Percentiles rank a stretch among this genome's conserved stretches.
These are phyloP conservation scores for Calonectria montana DNA, from an alignment of 2,329 filamentous ascomycete genomes.

Conservation along the genomic window DNA sequence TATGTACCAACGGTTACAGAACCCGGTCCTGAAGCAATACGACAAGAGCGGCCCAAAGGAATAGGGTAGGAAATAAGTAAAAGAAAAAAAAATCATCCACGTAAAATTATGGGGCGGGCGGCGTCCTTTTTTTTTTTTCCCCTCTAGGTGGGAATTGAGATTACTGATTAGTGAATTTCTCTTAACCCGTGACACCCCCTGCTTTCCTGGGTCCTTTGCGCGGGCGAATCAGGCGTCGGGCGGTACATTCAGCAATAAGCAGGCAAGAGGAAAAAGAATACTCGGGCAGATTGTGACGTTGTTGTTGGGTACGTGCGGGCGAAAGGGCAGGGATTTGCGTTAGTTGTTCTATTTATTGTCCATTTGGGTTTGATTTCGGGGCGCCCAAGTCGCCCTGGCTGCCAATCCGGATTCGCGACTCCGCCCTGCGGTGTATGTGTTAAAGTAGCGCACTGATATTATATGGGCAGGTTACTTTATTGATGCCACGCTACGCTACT, in stretches of 20 bases:
- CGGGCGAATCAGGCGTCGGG: background rate
- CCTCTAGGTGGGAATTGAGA: background rate
- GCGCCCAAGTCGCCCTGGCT: background rate
- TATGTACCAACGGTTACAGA: background rate
- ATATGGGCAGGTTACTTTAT: background rate
- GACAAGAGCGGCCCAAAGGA: background rate
- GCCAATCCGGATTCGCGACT: slow-evolving; percentile 10
- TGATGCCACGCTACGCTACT: slow-evolving; percentile 1
- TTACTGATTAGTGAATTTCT: slow-evolving; percentile 22
- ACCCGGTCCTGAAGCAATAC: background rate
- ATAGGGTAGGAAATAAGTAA: background rate
- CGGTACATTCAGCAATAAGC: background rate
- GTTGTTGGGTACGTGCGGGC: background rate
- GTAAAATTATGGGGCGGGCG: slow-evolving; percentile 6
- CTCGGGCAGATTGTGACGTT: background rate
- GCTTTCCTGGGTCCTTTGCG: background rate
- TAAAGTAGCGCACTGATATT: slow-evolving; percentile 3
- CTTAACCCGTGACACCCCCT: slow-evolving; percentile 15
- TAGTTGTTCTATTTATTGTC: slow-evolving; percentile 9
- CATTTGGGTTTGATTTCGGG: background rate
- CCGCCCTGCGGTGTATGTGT: slow-evolving; percentile 22
- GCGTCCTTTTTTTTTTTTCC: background rate
- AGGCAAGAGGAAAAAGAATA: background rate
- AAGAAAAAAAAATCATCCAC: background rate
- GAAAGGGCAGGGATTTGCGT: slow-evolving; percentile 5